phyloP scores from a whole-genome alignment of 495 filamentous ascomycete species.

The Geopyxis carbonaria region DNA sequence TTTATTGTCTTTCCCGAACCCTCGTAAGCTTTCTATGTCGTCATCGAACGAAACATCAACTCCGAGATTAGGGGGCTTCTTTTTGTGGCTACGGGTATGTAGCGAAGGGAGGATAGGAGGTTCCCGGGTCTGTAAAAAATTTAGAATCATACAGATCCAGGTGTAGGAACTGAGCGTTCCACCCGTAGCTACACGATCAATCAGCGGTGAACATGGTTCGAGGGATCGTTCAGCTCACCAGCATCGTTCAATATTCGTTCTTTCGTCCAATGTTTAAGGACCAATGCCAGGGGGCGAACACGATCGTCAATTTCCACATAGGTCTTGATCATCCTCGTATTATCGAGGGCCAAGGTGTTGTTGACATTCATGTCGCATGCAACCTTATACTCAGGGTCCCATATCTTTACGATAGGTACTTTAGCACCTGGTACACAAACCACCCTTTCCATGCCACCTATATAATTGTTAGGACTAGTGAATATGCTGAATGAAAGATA shows the following conservation, averaged over 20 bases:
- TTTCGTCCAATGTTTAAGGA: conserved; percentile 93
- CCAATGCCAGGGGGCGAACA: conserved; percentile 83
- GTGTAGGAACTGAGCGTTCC: conserved; percentile 95
- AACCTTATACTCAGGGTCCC: conserved; percentile 80
- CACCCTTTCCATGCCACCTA: conserved; percentile 91
- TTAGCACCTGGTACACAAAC: conserved; percentile 86
- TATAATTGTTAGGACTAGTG: conserved; percentile 4
- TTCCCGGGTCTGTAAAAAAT: conserved; percentile 78
- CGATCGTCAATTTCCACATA: conserved; percentile 89
- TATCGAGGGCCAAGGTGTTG: conserved; percentile 83
- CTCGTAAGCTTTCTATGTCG: conserved; percentile 51
- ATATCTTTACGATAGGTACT: conserved; percentile 96
- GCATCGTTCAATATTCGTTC: conserved; percentile 85
- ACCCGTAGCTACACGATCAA: conserved; percentile 47
- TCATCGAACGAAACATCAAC: conserved; percentile 65
- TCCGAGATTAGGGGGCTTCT: conserved; percentile 40
- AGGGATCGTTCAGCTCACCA: conserved; percentile 38
- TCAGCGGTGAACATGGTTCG: not conserved
- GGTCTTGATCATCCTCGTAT: conserved; percentile 94
- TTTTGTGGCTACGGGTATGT: conserved; percentile 56
- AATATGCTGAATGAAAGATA: not conserved
- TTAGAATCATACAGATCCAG: conserved; percentile 99
- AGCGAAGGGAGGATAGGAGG: conserved; percentile 78
- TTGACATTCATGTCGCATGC: conserved; percentile 99
- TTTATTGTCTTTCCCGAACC: conserved; percentile 63